These are phyloP conservation scores for Coniella lustricola DNA, from an alignment of 2,329 filamentous ascomycete genomes.

Conservation along the genomic window DNA sequence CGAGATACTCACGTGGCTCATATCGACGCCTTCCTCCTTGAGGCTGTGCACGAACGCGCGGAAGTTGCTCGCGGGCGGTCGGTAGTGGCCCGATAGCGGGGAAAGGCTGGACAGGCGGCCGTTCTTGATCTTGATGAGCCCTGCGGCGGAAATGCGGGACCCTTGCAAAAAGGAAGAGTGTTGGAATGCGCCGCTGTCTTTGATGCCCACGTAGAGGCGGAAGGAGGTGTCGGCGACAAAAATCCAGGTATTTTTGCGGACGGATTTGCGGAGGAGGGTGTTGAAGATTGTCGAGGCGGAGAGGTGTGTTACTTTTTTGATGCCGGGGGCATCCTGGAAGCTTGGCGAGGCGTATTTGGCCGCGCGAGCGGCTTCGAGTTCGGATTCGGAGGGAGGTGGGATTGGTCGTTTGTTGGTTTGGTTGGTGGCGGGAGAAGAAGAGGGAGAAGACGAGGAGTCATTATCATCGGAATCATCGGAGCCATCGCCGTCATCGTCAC, in stretches of 20 bases:
- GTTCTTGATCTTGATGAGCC: slow-evolving; percentile 76
- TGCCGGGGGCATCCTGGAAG: slow-evolving; percentile 52
- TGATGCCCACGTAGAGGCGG: slow-evolving; percentile 83
- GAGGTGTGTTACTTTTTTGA: slow-evolving; percentile 55
- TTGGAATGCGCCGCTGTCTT: slow-evolving; percentile 80
- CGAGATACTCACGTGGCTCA: slow-evolving; percentile 69
- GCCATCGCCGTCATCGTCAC: slow-evolving; percentile 5
- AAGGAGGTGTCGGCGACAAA: slow-evolving; percentile 85
- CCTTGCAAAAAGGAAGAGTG: slow-evolving; percentile 87
- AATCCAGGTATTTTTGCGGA: slow-evolving; percentile 87
- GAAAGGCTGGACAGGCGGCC: slow-evolving; percentile 69
- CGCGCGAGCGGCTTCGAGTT: slow-evolving; percentile 51
- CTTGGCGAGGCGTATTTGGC: slow-evolving; percentile 60
- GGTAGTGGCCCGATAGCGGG: slow-evolving; percentile 72
- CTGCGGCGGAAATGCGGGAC: slow-evolving; percentile 72
- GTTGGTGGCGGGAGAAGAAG: slow-evolving; percentile 10
- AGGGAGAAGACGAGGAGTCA: slow-evolving; percentile 20
- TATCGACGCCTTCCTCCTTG: slow-evolving; percentile 67
- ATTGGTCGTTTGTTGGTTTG: no score
- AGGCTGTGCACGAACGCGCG: slow-evolving; percentile 71
- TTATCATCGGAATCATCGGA: slow-evolving; percentile 1
- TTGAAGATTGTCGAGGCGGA: slow-evolving; percentile 68
- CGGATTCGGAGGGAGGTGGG: slow-evolving; percentile 27
- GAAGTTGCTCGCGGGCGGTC: slow-evolving; percentile 77
- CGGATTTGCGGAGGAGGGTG: slow-evolving; percentile 68